Percentiles rank a stretch among this genome's conserved stretches.
Conservation (phyloP, 495 filamentous ascomycete species). For the Barbatosphaeria neglecta region DNA sequence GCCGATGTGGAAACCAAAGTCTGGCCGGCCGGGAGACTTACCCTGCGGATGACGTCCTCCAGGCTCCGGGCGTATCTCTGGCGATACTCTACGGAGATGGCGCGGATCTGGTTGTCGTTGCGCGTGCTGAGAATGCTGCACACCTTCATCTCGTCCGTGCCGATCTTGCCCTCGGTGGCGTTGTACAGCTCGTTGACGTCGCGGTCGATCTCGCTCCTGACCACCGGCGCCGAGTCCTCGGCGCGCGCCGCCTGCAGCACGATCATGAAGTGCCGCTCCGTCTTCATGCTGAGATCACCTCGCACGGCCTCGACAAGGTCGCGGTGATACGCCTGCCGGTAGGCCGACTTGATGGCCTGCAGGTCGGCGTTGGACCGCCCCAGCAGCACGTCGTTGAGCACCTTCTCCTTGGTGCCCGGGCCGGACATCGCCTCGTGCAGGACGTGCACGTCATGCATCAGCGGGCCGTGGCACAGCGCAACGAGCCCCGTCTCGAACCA, state of each 20-base stretch:
- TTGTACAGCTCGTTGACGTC: constrained; percentile 63
- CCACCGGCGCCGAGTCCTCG: constrained; percentile 63
- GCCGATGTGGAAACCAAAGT: not conserved
- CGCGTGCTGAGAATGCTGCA: constrained; percentile 61
- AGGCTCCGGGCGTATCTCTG: constrained; percentile 52
- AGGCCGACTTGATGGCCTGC: constrained; percentile 64
- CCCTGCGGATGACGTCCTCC: constrained; percentile 57
- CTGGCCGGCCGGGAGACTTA: constrained; percentile 12
- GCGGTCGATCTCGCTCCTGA: constrained; percentile 55
- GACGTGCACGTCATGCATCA: constrained; percentile 55
- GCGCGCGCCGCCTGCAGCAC: constrained; percentile 57
- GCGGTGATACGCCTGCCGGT: constrained; percentile 48
- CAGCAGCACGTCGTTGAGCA: constrained; percentile 79
- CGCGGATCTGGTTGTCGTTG: constrained; percentile 69
- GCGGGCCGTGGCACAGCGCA: constrained; percentile 63
- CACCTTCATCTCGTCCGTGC: constrained; percentile 65
- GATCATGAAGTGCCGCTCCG: constrained; percentile 66
- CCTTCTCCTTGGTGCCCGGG: constrained; percentile 70
- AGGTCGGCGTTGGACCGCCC: constrained; percentile 77
- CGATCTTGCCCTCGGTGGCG: constrained; percentile 56
- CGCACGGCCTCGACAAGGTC: constrained; percentile 58
- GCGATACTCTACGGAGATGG: constrained; percentile 61
- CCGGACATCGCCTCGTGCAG: constrained; percentile 60
- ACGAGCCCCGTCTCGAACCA: constrained; percentile 61
- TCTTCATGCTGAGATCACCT: constrained; percentile 74